phyloP scores from a whole-genome alignment of 2,329 filamentous ascomycete genomes.

The Paraphoma chrysanthemicola region DNA sequence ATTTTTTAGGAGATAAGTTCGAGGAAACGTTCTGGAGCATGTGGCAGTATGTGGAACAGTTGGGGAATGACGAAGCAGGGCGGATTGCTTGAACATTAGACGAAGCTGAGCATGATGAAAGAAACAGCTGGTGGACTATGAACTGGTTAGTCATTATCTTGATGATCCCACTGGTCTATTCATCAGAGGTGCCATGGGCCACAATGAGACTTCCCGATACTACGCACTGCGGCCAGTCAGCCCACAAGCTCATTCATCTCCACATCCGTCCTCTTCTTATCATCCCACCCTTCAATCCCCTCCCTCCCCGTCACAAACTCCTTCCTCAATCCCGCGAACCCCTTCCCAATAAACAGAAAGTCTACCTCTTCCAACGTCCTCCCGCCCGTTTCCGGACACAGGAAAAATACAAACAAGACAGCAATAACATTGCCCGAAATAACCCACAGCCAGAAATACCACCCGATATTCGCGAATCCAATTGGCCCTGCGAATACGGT shows the following conservation, averaged over 20 bases:
- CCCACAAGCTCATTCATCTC: not conserved
- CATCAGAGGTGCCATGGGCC: no score
- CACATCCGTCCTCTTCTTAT: not conserved
- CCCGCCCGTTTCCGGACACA: constrained; percentile 14
- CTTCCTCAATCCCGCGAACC: constrained; percentile 11
- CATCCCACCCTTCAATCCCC: constrained; percentile 5
- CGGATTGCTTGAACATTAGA: no score
- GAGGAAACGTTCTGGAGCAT: not conserved
- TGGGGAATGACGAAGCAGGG: not conserved
- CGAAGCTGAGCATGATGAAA: no score
- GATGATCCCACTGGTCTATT: no score
- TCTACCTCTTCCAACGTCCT: constrained; percentile 13
- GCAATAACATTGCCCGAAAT: constrained; percentile 8
- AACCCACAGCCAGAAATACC: constrained; percentile 20
- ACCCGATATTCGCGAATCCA: constrained; percentile 12
- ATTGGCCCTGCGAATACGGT: constrained; percentile 17
- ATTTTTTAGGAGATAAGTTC: not conserved
- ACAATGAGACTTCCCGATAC: no score
- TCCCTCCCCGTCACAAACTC: constrained; percentile 1
- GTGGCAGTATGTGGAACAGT: not conserved
- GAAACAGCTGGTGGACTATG: no score
- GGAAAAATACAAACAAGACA: constrained; percentile 11
- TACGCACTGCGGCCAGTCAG: not conserved
- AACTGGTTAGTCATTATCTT: no score
- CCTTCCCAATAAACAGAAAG: constrained; percentile 8